Base-by-base conservation (phyloP, 2,329 filamentous ascomycete genomes). In the Venturia asperata region DNA sequence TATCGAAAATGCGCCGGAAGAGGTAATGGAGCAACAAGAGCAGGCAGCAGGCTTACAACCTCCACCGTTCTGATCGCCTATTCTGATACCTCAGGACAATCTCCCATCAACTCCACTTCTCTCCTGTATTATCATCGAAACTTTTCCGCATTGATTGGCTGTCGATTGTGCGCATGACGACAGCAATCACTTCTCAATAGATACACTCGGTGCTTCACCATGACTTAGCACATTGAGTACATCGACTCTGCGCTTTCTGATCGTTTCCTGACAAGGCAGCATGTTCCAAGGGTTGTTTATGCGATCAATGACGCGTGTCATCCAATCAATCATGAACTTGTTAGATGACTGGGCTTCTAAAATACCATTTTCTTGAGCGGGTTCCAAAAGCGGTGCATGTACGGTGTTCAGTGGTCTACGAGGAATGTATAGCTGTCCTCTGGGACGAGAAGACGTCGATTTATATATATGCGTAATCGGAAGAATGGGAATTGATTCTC, bases 11-110 rank as follows among this genome's bases (percentile, higher is more conserved):
- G 74, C 74, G 42, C 74, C 75, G 67, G 72, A 75, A 69, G 76
- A 76, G 63, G 73, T 77, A 63, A 77, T 77, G 74, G 73, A 75
- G 69, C 73, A 76, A 67, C 74, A 76, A 72, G 74, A 77, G 68
- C 68, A 68, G 27, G 72, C 70, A 55, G 70, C 68, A 56, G 62
- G 49, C 62, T 70, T 71, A 24, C 71, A 71, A 41, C 70, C 75
- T 30, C 76, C 76, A 64, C 76, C 76, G n/a, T 77, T 77, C 68
- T 77, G 77, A 72, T 30, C 64, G 24, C 17, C 24, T 21, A 21
- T 58, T 27, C 19, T 15, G 43, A 55, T 21, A 34, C 15, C n/a
- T 27, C 5, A 56, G 13, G 42, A 27, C 52, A 55, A 41, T 37
- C 27, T 56, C 63, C n/a, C 21, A 34, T 42, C 49, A n/a, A 39